Conservation (phyloP, 257 asterid genomes). For the Primulina eburnea region DNA sequence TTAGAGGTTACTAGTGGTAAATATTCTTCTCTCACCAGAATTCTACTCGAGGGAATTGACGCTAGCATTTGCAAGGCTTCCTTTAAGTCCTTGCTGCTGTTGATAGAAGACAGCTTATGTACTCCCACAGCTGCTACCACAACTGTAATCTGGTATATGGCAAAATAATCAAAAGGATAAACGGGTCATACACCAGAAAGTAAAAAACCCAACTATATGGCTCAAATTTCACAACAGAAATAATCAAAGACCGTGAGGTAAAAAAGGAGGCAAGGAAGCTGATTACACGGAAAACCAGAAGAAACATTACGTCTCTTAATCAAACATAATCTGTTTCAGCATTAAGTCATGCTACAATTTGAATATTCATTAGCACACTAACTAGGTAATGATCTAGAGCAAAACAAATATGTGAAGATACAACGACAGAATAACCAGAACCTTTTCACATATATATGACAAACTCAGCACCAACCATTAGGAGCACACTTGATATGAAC, state of each 20-base stretch:
- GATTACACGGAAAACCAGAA: not conserved
- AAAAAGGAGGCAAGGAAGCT: not conserved
- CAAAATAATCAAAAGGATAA: not conserved
- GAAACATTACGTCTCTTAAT: not conserved
- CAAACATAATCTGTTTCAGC: not conserved
- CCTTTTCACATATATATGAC: not conserved
- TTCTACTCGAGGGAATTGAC: constrained; percentile 76
- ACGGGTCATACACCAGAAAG: not conserved
- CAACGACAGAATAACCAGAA: not conserved
- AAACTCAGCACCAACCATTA: constrained; percentile 4
- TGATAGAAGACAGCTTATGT: constrained; percentile 68
- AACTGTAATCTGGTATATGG: constrained; percentile 58
- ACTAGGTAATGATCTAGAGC: too few species aligned
- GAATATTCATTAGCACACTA: not conserved
- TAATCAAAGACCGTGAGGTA: not conserved
- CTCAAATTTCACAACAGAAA: not conserved
- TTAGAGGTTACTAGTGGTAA: not conserved
- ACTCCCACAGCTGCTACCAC: constrained; percentile 91
- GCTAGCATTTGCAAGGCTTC: constrained; percentile 88
- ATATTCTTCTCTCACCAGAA: constrained; percentile 44
- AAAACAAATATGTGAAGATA: too few species aligned
- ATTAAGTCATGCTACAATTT: not conserved
- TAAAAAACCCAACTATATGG: not conserved
- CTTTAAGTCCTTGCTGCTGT: constrained; percentile 69
- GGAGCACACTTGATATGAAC: not conserved